These are phyloP conservation scores for Byssothecium circinans DNA, from an alignment of 2,329 filamentous ascomycete genomes.

Conservation along the genomic window DNA sequence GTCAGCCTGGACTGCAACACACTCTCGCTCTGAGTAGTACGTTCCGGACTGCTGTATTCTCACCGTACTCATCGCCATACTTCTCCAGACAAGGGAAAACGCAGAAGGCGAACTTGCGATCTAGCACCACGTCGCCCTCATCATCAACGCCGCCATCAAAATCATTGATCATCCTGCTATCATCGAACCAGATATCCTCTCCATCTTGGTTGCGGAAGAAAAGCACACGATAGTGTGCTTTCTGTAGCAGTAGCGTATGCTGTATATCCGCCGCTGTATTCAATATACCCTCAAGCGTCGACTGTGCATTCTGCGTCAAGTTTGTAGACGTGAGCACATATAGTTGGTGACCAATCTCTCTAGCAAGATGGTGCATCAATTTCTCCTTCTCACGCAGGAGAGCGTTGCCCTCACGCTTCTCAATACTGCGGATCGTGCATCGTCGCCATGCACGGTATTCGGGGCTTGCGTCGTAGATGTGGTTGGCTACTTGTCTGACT, in stretches of 20 bases:
- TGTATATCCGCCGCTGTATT: conserved; percentile 29
- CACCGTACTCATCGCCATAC: conserved; percentile 30
- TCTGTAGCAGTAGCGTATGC: conserved; percentile 31
- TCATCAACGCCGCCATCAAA: conserved; percentile 27
- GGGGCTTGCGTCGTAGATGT: conserved; percentile 18
- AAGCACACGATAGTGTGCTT: conserved; percentile 29
- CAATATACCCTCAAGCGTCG: conserved; percentile 25
- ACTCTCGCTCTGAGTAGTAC: conserved; percentile 36
- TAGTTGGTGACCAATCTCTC: conserved; percentile 25
- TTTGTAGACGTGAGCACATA: conserved; percentile 25
- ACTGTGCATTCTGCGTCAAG: conserved; percentile 18
- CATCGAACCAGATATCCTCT: conserved; percentile 19
- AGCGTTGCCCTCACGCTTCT: conserved; percentile 16
- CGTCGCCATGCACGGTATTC: conserved; percentile 34
- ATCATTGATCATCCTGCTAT: conserved; percentile 34
- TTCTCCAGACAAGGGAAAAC: conserved; percentile 39
- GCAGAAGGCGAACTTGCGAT: conserved; percentile 31
- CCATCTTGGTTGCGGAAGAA: conserved; percentile 23
- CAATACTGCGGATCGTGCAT: conserved; percentile 29
- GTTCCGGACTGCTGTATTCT: conserved; percentile 28
- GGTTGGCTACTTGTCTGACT: conserved; percentile 20
- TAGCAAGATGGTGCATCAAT: conserved; percentile 20
- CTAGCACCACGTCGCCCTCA: conserved; percentile 13
- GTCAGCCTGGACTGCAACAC: conserved; percentile 24
- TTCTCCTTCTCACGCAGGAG: conserved; percentile 13